These are phyloP conservation scores for Aquilaria yunnanensis DNA, from an alignment of 345 rosid genomes.

Conservation along the genomic window DNA sequence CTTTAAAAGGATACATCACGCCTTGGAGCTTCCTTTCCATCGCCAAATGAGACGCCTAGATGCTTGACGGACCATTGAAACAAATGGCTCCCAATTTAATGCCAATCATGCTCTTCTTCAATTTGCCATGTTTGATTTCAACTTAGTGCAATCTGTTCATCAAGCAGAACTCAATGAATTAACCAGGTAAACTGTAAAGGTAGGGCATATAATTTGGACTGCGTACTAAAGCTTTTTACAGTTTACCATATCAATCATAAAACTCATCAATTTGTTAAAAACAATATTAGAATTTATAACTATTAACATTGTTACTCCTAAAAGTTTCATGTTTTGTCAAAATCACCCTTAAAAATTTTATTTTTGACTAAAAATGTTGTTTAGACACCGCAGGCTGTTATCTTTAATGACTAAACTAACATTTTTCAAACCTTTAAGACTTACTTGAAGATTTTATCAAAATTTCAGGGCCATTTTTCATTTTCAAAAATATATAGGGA, in stretches of 20 bases:
- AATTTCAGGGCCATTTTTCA: too few relatives aligned
- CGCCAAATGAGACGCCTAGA: slow-evolving; percentile 25
- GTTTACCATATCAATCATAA: neutral
- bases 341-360: too few relatives aligned
- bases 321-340: too few relatives aligned
- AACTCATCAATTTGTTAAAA: neutral
- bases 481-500: too few relatives aligned
- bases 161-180: slow-evolving; percentile 23
- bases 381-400: too few relatives aligned
- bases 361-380: too few relatives aligned
- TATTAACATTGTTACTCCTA: too few relatives aligned
- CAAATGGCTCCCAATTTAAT: slow-evolving; percentile 8
- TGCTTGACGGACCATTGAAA: slow-evolving; percentile 28
- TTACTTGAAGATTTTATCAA: too few relatives aligned
- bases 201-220: too few relatives aligned
- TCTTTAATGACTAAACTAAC: too few relatives aligned
- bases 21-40: slow-evolving; percentile 33
- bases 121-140: slow-evolving; percentile 34
- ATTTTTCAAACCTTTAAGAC: too few relatives aligned
- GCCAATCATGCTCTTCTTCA: slow-evolving; percentile 18
- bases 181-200: slow-evolving; percentile 14
- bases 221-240: too few relatives aligned
- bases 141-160: slow-evolving; percentile 25
- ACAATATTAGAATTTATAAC: neutral
- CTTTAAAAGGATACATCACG: slow-evolving; percentile 18